Evolutionary conservation across 1,139 yeast species (phyloP).

Genomic region (Sugiyamaella sp.): DNA sequence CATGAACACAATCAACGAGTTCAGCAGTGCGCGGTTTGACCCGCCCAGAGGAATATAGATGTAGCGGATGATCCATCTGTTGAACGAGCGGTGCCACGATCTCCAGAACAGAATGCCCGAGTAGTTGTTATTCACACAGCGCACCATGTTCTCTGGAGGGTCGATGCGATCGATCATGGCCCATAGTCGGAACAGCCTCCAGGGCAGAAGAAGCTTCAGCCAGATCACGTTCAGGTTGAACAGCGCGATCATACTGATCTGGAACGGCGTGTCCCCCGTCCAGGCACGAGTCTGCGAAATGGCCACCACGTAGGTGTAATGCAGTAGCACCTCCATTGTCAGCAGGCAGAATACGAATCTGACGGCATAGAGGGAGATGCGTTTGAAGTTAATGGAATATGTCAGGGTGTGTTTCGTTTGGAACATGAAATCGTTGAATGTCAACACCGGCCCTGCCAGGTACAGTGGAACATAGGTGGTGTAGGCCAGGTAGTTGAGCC

Average conservation of each 20-base stretch:
- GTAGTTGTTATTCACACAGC: constrained; percentile 94
- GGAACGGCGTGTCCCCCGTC: constrained; percentile 88
- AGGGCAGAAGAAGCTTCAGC: constrained; percentile 87
- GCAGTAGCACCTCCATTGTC: constrained; percentile 87
- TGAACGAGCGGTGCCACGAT: constrained; percentile 96
- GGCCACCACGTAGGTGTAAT: constrained; percentile 90
- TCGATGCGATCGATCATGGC: constrained; percentile 87
- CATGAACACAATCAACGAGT: constrained; percentile 85
- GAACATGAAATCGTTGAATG: constrained; percentile 87
- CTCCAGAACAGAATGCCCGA: constrained; percentile 96
- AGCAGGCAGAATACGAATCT: constrained; percentile 73
- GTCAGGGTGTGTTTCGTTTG: constrained; percentile 57
- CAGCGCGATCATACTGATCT: constrained; percentile 91
- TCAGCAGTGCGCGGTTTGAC: constrained; percentile 59
- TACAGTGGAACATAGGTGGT: constrained; percentile 84
- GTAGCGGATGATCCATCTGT: constrained; percentile 81
- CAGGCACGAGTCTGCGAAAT: constrained; percentile 88
- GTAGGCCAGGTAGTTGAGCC: constrained; percentile 71
- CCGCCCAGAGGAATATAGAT: constrained; percentile 93
- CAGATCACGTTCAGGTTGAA: constrained; percentile 89
- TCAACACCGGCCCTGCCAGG: constrained; percentile 92
- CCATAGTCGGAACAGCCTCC: constrained; percentile 97
- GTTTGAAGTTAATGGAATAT: constrained; percentile 51
- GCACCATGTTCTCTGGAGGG: constrained; percentile 96
- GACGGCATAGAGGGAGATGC: constrained; percentile 63